These are phyloP conservation scores for Rhododendron henanense DNA, from an alignment of 148 eudicot genomes.

Conservation along the genomic window DNA sequence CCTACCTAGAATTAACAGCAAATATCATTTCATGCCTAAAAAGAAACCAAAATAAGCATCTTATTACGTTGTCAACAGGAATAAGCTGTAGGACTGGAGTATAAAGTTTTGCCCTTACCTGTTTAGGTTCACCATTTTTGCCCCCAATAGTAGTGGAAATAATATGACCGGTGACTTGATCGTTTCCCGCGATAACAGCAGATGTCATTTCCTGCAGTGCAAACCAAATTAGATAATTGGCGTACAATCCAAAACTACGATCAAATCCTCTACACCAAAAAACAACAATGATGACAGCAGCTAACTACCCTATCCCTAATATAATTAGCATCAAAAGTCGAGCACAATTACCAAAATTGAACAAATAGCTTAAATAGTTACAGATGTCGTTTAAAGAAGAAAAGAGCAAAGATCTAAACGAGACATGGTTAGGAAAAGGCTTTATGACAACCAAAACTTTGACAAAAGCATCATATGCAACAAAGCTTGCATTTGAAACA, in stretches of 20 bases:
- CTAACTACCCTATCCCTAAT: neutral
- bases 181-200: slow-evolving; percentile 67
- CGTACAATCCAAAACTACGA: neutral
- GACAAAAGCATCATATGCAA: neutral
- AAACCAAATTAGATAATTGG: neutral
- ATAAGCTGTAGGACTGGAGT: neutral
- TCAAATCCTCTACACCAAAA: neutral
- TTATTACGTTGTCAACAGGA: neutral
- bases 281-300: neutral
- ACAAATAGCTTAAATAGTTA: neutral
- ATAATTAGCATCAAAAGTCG: neutral
- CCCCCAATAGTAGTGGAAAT: slow-evolving; percentile 88
- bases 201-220: slow-evolving; percentile 66
- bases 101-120: slow-evolving; percentile 32
- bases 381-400: neutral
- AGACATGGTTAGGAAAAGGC: neutral
- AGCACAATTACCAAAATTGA: neutral
- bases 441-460: neutral
- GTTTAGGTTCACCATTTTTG: slow-evolving; percentile 85
- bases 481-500: slow-evolving; percentile 5
- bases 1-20: neutral
- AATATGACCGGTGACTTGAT: slow-evolving; percentile 79
- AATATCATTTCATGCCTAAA: neutral
- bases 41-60: slow-evolving; percentile 11
- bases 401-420: neutral